Base-by-base conservation (phyloP, 1,284 basidiomycete species). In the Pisolithus thermaeus region DNA sequence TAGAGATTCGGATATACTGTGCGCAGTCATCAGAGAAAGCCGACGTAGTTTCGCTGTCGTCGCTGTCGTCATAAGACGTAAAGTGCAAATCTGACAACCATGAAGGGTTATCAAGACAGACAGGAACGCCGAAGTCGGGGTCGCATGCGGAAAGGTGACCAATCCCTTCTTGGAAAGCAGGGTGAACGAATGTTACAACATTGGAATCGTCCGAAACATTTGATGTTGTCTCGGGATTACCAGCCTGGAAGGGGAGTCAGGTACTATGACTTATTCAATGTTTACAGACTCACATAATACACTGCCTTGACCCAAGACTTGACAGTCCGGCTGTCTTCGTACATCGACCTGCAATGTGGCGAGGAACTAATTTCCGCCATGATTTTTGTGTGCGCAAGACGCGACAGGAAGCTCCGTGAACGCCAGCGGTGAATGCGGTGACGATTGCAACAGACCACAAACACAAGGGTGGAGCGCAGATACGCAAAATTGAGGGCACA, bases 1-100 rank as follows among this genome's bases (percentile, higher is more conserved):
- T 54, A 30, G 67, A 60, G 46, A 66, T 67, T 27, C 53, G 55
- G 53, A 66, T 52, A 41, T 67, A 68, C 49, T 66, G 64, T 3
- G 57, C 57, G 30, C 61, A 39, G 32, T 32, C 54, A 35, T 58
- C 55, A 30, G 64, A 59, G 20, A 49, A 36, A 27, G 57, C 52
- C 9, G 57, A 62, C 3, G 52, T 57, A 4, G 61, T 58, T 27
- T 2, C 46, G 47, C 52, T 59, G 35, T 59, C 60, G 25, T 61
- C 63, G 9, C 56, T 61, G 25, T 57, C 56, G 28, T 58, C 56
- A 22, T 53, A 50, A 46, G 57, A 20, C 55, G 52, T 18, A 55
- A 51, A 8, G 0, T 56, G 53, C 5, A 53, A 25, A 14, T 56
- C 54, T 23, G 63, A 57, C 35, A 55, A 55, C 66, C 65, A 67